phyloP scores from a whole-genome alignment of 345 rosid species.

The Dovyalis caffra region DNA sequence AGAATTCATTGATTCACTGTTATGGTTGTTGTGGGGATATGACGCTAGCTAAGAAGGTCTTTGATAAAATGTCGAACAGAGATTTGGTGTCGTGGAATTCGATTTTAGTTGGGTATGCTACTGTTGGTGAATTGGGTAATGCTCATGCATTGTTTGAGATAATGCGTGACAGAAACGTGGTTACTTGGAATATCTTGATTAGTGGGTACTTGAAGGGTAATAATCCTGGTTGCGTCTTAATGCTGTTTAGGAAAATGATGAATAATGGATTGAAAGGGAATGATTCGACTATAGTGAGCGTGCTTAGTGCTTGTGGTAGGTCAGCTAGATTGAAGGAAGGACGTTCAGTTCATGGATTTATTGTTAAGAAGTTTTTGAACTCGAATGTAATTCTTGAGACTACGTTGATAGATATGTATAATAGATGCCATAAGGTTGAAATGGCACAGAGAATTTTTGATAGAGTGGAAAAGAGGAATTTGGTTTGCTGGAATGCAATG shows the following conservation, averaged over 20 bases:
- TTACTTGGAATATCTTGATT: constrained; percentile 70
- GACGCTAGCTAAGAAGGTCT: constrained; percentile 44
- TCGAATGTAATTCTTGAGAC: constrained; percentile 40
- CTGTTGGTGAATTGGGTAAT: constrained; percentile 27
- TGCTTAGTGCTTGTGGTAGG: constrained; percentile 56
- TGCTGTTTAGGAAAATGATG: constrained; percentile 59
- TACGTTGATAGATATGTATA: constrained; percentile 63
- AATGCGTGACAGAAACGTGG: constrained; percentile 44
- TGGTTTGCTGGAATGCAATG: constrained; percentile 75
- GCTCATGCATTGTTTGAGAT: constrained; percentile 52
- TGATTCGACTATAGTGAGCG: constrained; percentile 39
- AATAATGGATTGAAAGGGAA: constrained; percentile 39
- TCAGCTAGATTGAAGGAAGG: constrained; percentile 68
- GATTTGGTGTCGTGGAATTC: constrained; percentile 66
- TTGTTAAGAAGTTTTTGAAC: constrained; percentile 31
- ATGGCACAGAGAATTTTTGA: constrained; percentile 53
- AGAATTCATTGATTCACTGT: constrained; percentile 54
- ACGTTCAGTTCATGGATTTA: constrained; percentile 62
- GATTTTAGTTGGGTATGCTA: constrained; percentile 24
- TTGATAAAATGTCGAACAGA: constrained; percentile 45
- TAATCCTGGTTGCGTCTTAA: constrained; percentile 32
- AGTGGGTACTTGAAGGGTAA: constrained; percentile 41
- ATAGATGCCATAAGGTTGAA: constrained; percentile 53
- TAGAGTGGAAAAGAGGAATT: constrained; percentile 36
- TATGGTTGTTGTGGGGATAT: constrained; percentile 39